phyloP scores from a whole-genome alignment of 2,329 filamentous ascomycete species.

The Aspergillus neotritici region DNA sequence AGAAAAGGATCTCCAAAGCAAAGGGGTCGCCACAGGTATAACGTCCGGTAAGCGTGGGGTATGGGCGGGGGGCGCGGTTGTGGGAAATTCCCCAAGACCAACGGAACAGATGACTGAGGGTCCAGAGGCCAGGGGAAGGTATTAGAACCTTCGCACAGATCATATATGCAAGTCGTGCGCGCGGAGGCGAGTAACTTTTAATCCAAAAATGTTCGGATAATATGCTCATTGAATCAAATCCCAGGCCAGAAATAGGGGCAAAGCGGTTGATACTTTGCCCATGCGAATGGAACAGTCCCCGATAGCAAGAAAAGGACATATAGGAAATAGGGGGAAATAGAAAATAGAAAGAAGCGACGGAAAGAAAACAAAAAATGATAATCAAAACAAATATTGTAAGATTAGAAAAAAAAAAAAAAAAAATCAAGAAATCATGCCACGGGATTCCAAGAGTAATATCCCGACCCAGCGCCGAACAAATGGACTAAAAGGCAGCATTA shows the following conservation, averaged over 20 bases:
- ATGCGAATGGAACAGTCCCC: constrained; percentile 13
- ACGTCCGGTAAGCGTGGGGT: no score
- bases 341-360: constrained; percentile 4
- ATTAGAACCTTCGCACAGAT: constrained; percentile 16
- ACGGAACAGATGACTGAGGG: no score
- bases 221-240: constrained; percentile 12
- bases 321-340: constrained; percentile 6
- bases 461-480: constrained; percentile 20
- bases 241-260: constrained; percentile 6
- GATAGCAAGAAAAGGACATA: constrained; percentile 2
- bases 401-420: constrained; percentile 6
- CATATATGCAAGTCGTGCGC: constrained; percentile 15
- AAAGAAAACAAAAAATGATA: constrained; percentile 8
- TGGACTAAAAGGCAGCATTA: constrained; percentile 10
- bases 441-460: constrained; percentile 13
- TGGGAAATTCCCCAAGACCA: no score
- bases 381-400: constrained; percentile 11
- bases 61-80: no score
- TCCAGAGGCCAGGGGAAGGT: constrained; percentile 7
- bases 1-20: no score
- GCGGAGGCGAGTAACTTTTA: constrained; percentile 17
- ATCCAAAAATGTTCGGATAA: constrained; percentile 12
- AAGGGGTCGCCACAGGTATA: no score
- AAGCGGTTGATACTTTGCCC: constrained; percentile 7
- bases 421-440: constrained; percentile 15